These are phyloP conservation scores for Amphicarpaea edgeworthii DNA, from an alignment of 306 rosid species.

Conservation along the genomic window DNA sequence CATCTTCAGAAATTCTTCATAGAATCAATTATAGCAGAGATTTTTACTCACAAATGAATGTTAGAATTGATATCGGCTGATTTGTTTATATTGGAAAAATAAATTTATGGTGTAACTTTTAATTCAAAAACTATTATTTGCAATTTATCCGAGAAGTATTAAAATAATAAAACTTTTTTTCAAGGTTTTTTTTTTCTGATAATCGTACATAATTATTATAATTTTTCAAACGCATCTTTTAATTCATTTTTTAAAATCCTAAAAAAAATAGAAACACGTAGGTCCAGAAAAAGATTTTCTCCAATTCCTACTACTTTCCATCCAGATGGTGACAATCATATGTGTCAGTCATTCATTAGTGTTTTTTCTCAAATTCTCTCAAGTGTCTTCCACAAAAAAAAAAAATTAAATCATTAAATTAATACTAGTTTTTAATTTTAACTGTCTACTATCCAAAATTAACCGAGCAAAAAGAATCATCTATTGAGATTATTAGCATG, in stretches of 20 bases:
- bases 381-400: no score
- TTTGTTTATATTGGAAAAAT: neutral
- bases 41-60: neutral
- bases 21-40: neutral
- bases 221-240: neutral
- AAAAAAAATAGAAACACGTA: neutral
- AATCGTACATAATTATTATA: neutral
- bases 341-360: neutral
- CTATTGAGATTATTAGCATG: neutral
- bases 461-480: neutral
- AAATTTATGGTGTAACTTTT: neutral
- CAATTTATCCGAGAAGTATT: neutral
- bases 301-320: neutral
- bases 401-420: no score
- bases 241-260: neutral
- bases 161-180: neutral
- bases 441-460: neutral
- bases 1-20: slow-evolving; percentile 10
- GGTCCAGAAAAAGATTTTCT: neutral
- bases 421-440: no score
- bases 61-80: neutral
- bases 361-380: neutral
- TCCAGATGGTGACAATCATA: neutral
- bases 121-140: neutral
- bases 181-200: neutral